These are phyloP conservation scores for Vaccinium darrowii DNA, from an alignment of 148 eudicot species.

Conservation along the genomic window DNA sequence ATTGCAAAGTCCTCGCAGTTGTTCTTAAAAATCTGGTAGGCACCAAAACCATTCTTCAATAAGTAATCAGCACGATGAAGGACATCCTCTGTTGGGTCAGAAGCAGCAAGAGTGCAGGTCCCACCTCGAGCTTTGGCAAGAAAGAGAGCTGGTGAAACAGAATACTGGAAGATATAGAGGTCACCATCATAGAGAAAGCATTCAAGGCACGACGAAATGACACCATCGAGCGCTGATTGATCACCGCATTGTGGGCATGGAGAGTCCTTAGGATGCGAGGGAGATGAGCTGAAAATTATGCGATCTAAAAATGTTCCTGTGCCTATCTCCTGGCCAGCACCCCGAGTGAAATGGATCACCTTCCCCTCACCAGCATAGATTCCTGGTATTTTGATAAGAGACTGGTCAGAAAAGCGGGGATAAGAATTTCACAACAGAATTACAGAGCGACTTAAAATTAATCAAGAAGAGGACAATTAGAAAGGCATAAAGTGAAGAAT, in stretches of 20 bases:
- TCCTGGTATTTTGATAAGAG: slow-evolving; percentile 40
- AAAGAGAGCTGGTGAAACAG: slow-evolving; percentile 52
- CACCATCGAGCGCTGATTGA: slow-evolving; percentile 63
- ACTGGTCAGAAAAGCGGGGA: neutral
- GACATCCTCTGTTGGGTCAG: slow-evolving; percentile 72
- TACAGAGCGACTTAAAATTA: neutral
- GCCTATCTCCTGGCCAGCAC: slow-evolving; percentile 80
- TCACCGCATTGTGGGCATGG: slow-evolving; percentile 78
- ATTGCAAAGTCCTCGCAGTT: slow-evolving; percentile 95
- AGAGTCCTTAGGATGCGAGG: slow-evolving; percentile 36
- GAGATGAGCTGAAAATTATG: slow-evolving; percentile 65
- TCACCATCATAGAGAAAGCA: slow-evolving; percentile 81
- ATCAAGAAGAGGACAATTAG: neutral
- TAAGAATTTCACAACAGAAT: slow-evolving; percentile 4
- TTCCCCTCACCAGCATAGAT: slow-evolving; percentile 75
- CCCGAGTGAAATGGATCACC: slow-evolving; percentile 91
- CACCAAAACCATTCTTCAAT: slow-evolving; percentile 83
- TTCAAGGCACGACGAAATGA: slow-evolving; percentile 81
- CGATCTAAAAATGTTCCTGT: slow-evolving; percentile 80
- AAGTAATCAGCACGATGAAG: slow-evolving; percentile 70
- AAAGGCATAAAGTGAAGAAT: neutral
- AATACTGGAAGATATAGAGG: slow-evolving; percentile 68
- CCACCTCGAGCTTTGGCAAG: slow-evolving; percentile 91
- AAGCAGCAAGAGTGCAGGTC: slow-evolving; percentile 72
- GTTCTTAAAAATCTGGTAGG: slow-evolving; percentile 77